A percentile compares a stretch with the other conserved stretches of the same genome.
phyloP scores from a whole-genome alignment of 495 filamentous ascomycete species.

The Acidiella bohemica region DNA sequence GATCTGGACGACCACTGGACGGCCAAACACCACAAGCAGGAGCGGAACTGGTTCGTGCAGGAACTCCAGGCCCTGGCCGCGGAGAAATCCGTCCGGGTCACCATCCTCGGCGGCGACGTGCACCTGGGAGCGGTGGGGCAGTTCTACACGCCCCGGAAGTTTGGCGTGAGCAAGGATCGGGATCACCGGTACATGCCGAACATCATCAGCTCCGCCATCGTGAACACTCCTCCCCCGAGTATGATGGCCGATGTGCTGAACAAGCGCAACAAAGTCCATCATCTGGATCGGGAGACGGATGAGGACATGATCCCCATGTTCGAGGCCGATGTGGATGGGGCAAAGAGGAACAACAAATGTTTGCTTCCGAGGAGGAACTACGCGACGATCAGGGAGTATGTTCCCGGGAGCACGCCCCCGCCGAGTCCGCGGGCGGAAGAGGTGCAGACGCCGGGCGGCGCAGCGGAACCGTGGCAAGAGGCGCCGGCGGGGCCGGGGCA shows the following conservation, averaged over 20 bases:
- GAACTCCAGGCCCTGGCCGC: conserved; percentile 83
- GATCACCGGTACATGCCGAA: conserved; percentile 92
- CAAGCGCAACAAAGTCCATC: conserved; percentile 84
- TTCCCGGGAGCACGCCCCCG: conserved; percentile 63
- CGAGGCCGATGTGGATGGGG: conserved; percentile 72
- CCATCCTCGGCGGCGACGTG: conserved; percentile 82
- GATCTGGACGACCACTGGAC: conserved; percentile 95
- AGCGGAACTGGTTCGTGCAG: conserved; percentile 74
- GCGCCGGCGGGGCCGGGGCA: background rate
- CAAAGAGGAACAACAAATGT: conserved; percentile 76
- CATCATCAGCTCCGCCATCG: conserved; percentile 80
- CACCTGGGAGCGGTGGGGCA: conserved; percentile 85
- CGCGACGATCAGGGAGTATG: conserved; percentile 74
- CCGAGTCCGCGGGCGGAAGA: background rate
- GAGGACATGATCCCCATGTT: conserved; percentile 95
- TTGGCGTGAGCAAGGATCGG: conserved; percentile 55
- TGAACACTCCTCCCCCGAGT: conserved; percentile 81
- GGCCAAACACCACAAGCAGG: conserved; percentile 78
- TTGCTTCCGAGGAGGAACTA: conserved; percentile 87
- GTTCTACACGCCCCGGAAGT: conserved; percentile 79
- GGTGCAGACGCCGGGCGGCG: background rate
- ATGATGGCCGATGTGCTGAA: conserved; percentile 84
- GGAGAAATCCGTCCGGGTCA: conserved; percentile 81
- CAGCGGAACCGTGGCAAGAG: background rate
- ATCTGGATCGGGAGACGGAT: conserved; percentile 71